A percentile compares a stretch with the other conserved stretches of the same genome.
phyloP scores from a whole-genome alignment of 192 early-diverging fungal genomes.

The Coemansia javaensis region DNA sequence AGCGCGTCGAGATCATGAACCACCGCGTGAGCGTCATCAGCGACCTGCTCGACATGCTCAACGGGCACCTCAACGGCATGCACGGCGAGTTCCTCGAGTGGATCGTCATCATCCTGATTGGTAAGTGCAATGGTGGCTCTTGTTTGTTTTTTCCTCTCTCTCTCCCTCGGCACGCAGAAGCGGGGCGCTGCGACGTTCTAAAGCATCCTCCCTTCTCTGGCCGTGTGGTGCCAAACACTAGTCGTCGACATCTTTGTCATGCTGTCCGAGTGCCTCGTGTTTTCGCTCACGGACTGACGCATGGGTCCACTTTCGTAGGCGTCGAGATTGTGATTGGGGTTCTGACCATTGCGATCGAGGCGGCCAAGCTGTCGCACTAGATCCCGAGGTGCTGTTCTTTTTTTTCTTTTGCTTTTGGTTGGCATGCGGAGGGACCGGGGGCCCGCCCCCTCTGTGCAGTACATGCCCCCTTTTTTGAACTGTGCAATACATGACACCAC shows the following conservation, averaged over 20 bases:
- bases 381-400: too few relatives aligned
- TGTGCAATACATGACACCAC: too few relatives aligned
- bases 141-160: neutral
- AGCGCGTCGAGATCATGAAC: constrained; percentile 87
- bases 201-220: neutral
- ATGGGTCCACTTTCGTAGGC: constrained; percentile 22
- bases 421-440: too few relatives aligned
- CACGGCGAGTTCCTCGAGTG: constrained; percentile 91
- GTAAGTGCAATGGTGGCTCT: constrained; percentile 21
- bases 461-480: too few relatives aligned
- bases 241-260: constrained; percentile 47
- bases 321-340: constrained; percentile 74
- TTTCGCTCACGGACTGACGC: constrained; percentile 33
- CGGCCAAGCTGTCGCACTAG: constrained; percentile 43
- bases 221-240: neutral
- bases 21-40: constrained; percentile 88
- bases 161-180: neutral
- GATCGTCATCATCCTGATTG: constrained; percentile 94
- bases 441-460: too few relatives aligned
- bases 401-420: too few relatives aligned
- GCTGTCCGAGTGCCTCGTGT: constrained; percentile 45
- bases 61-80: constrained; percentile 85
- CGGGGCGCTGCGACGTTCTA: neutral
- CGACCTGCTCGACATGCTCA: constrained; percentile 92
- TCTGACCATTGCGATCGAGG: constrained; percentile 69